Evolutionary conservation across 1,284 basidiomycete genomes (phyloP).

Genomic region (Leccinum huronense): DNA sequence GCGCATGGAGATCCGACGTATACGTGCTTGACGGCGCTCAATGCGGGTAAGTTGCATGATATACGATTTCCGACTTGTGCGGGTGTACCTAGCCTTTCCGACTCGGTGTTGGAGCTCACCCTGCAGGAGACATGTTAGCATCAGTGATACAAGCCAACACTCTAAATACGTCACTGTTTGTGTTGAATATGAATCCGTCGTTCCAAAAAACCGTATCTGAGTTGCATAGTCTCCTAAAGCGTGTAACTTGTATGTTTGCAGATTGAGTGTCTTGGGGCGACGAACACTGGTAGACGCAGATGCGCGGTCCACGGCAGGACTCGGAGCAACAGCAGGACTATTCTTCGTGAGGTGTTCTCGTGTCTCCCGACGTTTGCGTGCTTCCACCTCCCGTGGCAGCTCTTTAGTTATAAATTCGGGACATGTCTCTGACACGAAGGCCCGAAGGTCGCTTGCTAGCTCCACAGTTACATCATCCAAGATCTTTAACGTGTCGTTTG

Average conservation of each 20-base stretch:
- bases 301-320: no score
- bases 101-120: not conserved
- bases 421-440: not conserved
- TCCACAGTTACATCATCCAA: not conserved
- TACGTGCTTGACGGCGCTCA: not conserved
- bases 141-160: not conserved
- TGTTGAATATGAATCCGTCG: not conserved
- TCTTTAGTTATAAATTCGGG: not conserved
- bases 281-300: not conserved
- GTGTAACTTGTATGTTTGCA: not conserved
- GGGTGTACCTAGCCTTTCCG: not conserved
- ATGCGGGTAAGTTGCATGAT: not conserved
- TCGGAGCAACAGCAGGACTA: not conserved
- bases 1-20: not conserved
- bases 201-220: not conserved
- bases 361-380: not conserved
- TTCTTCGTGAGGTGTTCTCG: not conserved
- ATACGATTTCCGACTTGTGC: not conserved
- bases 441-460: not conserved
- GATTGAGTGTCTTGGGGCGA: not conserved
- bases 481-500: not conserved
- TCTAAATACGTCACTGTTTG: not conserved
- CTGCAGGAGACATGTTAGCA: not conserved
- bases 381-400: not conserved
- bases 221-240: not conserved